Conservation (phyloP, 2,329 filamentous ascomycete genomes). For the Grosmannia huntii region DNA sequence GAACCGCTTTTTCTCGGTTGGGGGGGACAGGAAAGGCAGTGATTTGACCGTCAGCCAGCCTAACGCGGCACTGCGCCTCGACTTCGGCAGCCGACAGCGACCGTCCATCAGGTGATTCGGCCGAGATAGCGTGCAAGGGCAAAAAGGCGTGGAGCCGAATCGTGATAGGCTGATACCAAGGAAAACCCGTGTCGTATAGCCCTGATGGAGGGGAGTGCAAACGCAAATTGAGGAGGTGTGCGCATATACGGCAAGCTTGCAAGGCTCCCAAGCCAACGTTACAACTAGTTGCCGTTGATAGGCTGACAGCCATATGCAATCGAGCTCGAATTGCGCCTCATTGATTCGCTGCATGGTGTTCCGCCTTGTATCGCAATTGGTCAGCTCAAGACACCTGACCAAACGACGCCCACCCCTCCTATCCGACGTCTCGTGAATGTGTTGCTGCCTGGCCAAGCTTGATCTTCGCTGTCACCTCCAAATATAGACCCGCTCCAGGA, state of each 20-base stretch:
- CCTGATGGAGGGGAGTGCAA: neutral
- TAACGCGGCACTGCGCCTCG: neutral
- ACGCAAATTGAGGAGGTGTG: neutral
- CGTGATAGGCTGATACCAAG: too few species aligned
- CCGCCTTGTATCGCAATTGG: constrained; percentile 7
- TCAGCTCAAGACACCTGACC: constrained; percentile 7
- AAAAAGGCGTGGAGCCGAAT: neutral
- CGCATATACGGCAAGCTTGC: neutral
- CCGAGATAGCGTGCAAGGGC: neutral
- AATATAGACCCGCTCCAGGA: too few species aligned
- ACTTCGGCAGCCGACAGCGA: neutral
- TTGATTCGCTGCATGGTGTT: constrained; percentile 5
- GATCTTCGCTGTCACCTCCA: too few species aligned
- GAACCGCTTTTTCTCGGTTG: neutral
- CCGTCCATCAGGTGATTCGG: neutral
- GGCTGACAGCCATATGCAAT: neutral
- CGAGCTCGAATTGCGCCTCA: constrained; percentile 3
- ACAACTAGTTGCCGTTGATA: constrained; percentile 2
- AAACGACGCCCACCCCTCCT: constrained; percentile 8
- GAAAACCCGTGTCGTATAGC: too few species aligned
- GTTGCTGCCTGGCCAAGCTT: neutral
- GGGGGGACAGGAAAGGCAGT: neutral
- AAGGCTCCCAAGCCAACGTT: constrained; percentile 5
- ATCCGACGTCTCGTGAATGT: neutral
- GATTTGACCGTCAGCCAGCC: neutral